Evolutionary conservation across 768 basidiomycete species (phyloP).

Genomic region (Crassisporium funariophilum): DNA sequence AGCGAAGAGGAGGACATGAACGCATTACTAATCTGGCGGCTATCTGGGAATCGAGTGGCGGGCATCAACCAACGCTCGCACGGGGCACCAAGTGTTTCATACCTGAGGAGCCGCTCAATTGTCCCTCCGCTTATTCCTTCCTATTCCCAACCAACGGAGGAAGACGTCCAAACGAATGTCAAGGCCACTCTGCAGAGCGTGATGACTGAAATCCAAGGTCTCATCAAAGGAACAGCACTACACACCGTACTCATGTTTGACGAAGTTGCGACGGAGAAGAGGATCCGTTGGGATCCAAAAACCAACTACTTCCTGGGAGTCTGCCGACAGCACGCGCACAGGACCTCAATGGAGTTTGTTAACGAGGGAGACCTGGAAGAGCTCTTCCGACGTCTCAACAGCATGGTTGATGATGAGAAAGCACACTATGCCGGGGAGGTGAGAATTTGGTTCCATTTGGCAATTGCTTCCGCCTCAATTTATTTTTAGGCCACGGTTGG

Average conservation of each 20-base stretch:
- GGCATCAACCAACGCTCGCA: constrained; percentile 25
- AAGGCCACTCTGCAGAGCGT: constrained; percentile 1
- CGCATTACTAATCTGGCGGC: constrained; percentile 20
- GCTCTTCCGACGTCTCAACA: constrained; percentile 15
- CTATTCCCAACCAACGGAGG: background rate
- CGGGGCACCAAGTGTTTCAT: constrained; percentile 17
- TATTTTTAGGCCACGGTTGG: constrained; percentile 30
- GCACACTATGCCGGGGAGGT: constrained; percentile 28
- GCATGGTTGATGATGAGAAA: constrained; percentile 13
- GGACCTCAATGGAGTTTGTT: constrained; percentile 19
- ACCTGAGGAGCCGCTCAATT: constrained; percentile 12
- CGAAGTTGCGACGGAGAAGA: constrained; percentile 28
- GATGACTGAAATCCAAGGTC: background rate
- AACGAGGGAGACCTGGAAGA: constrained; percentile 24
- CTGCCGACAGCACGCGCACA: constrained; percentile 26
- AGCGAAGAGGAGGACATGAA: constrained; percentile 25
- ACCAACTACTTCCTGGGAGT: constrained; percentile 30
- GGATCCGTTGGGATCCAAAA: constrained; percentile 25
- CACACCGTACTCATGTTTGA: constrained; percentile 31
- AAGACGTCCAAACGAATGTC: constrained; percentile 5
- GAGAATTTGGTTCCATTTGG: constrained; percentile 8
- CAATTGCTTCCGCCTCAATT: background rate
- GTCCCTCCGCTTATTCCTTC: constrained; percentile 19
- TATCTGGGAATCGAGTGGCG: constrained; percentile 24
- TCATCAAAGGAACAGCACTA: background rate